Base-by-base conservation (phyloP, 1,139 yeast species). In the Hyphopichia wangnamkhiaoensis region DNA sequence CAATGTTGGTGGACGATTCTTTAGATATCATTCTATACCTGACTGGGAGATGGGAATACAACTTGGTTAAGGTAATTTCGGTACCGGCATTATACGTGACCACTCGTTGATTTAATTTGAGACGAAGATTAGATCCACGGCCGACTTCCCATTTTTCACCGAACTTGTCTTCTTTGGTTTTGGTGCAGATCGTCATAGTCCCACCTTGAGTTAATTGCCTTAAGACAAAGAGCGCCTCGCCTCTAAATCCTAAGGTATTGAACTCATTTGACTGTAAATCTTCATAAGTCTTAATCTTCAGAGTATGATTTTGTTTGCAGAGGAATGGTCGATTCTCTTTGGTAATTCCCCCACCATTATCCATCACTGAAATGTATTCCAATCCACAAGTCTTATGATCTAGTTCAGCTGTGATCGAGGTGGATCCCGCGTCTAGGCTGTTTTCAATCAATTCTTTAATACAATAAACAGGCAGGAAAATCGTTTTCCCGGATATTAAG, bases 391-490 rank as follows among this genome's bases (percentile, higher is more conserved):
- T 24, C 15, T 14, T 31, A 9, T 12, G 9, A 26, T 36, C 38
- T 7, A 31, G 14, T 27, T 36, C 33, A 9, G 31, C 14, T 15
- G 35, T 23, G 14, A 36, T 31, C 2, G 23, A 17, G 9, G 18
- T 31, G 6, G 34, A 28, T 4, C 14, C 14, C 3, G 38, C 30
- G 20, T 36, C 35, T 15, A 36, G n/a, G 8, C 31, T 24, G 20
- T 36, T 36, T 17, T 36, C 38, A 10, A 36, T 31, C 27, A 36
- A 31, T 26, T 30, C 34, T 16, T 36, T 27, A 10, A 31, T 19
- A 10, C 33, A 23, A 14, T 15, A 10, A 6, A 36, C 23, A 16
- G 15, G 35, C 38, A 36, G 38, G 13, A 12, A 18, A 4, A 30
- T n/a, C 24, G 6, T 17, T n/a, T 30, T 17, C 3, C 24, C 15